Evolutionary conservation across 2,329 filamentous ascomycete genomes (phyloP), one percentile per base, ranked within the genome.

Genomic region (Fusarium bulbicola): DNA sequence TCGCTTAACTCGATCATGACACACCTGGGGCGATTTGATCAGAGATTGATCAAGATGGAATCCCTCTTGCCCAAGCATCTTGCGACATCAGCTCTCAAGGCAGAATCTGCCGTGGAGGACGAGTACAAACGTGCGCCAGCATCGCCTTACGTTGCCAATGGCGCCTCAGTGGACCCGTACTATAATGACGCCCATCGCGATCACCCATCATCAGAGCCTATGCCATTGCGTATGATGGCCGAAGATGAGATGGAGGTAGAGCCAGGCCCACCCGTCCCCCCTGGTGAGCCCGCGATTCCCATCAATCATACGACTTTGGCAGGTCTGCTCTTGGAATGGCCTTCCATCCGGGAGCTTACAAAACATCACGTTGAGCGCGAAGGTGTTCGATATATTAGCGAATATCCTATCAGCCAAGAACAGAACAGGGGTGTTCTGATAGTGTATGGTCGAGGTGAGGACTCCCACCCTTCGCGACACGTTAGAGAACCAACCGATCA

Each of bases 241-340:
- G 87, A 86, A 43, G 85, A 89, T 37, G 85, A 87, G 59, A 80
- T 85, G 57, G 87, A 89, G 63, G 82, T 83, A 4, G 85, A 87
- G 49, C 86, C 87, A 26, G 86, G 86, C 13, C 85, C 86, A 13
- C 82, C 85, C 16, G 86, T 89, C 12, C 84, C 82, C 18, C 87
- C 87, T 3, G 90, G 90, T 52, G 87, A 91, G 73, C 88, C 93
- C 20, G 89, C 92, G 4, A 93, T 97, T 63, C 93, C 94, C 2
- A 89, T 91, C 34, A 93, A 97, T 74, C 95, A 98, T 78, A 97
- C 94, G 0, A 98, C 95, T 1, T 90, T 94, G n/a, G 95, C 95
- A 3, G 93, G 96, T 57, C 89, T 95, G 70, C 85, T 98, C 24
- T 84, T 98, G 34, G 86, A 88, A 52, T 95, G 92, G 91, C 88